These are phyloP conservation scores for Helenozyma rhizophorensis DNA, from an alignment of 805 yeast genomes.

Conservation along the genomic window DNA sequence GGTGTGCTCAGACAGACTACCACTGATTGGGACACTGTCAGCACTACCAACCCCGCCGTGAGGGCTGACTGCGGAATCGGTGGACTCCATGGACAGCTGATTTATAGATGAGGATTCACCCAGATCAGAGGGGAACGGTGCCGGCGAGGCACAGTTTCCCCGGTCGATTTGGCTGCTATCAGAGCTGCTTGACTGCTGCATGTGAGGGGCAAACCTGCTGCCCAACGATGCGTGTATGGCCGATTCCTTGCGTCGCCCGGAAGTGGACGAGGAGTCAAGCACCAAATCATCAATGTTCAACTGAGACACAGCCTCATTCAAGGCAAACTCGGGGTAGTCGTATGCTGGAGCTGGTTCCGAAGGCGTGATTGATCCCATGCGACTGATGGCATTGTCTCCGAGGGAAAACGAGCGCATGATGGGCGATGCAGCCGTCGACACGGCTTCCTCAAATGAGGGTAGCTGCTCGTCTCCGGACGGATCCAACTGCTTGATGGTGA, in stretches of 20 bases:
- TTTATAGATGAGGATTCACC: background rate
- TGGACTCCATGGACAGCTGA: no score
- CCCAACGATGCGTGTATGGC: conserved; percentile 25
- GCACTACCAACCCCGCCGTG: no score
- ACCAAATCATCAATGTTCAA: conserved; percentile 28
- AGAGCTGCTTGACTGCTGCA: no score
- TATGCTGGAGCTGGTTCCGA: conserved; percentile 33
- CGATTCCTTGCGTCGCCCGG: conserved; percentile 14
- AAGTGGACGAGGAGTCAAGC: conserved; percentile 5
- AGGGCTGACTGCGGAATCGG: no score
- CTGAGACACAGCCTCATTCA: background rate
- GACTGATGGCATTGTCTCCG: conserved; percentile 18
- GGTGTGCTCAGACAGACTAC: no score
- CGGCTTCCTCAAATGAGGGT: conserved; percentile 67
- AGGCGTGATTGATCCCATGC: conserved; percentile 28
- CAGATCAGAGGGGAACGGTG: background rate
- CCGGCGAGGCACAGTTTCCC: no score
- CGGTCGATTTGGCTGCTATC: no score
- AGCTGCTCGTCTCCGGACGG: conserved; percentile 25
- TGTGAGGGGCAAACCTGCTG: conserved; percentile 30
- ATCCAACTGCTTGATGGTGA: conserved; percentile 26
- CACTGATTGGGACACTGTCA: no score
- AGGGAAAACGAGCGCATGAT: conserved; percentile 31
- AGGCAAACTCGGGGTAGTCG: conserved; percentile 3
- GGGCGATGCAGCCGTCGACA: conserved; percentile 40